Evolutionary conservation across 331 rosid species (phyloP), one percentile per base, ranked within the genome.

Genomic region (Stylosanthes scabra): DNA sequence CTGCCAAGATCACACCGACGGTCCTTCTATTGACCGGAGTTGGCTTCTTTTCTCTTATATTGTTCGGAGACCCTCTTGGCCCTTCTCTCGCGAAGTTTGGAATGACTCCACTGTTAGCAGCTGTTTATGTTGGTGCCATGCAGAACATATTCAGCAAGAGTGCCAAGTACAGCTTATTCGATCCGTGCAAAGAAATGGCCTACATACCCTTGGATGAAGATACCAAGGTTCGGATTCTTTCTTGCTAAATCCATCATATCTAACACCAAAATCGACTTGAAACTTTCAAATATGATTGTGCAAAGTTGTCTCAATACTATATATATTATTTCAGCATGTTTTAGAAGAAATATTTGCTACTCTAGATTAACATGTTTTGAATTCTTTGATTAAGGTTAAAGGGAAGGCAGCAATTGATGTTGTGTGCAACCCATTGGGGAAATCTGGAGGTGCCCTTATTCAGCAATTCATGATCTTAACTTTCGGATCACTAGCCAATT

Each of bases 151-250:
- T 93, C 77, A 93, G 98, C 89, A 93, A 93, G 86, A 93, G 98
- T 81, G 98, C 97, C 49, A 93, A 93, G 81, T 93, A 93, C 88
- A 93, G 97, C 58, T 88, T 93, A 58, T 93, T 93, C 45, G 98
- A 93, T 67, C 98, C 98, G 7, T 93, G 98, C 86, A 91, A 93
- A 72, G 98, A 93, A 83, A 93, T 91, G 98, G 98, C 98, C 59
- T 93, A 93, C 79, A 93, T 93, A 61, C 98, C 98, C 25, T 76
- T 93, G 67, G 98, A 93, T 9, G 98, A 93, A 81, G 98, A 91
- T 79, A 89, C 98, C 66, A 93, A 93, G 98, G 98, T 93, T 78
- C 63, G 87, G 2, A 63, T 74, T 61, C 63, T 65, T 62, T 68
- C 12, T 5, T 11, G 20, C 34, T 28, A 5, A 5, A 58, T 62